Evolutionary conservation across 1,284 basidiomycete species (phyloP), one percentile per base, ranked within the genome.

Genomic region (Kwoniella shivajii): DNA sequence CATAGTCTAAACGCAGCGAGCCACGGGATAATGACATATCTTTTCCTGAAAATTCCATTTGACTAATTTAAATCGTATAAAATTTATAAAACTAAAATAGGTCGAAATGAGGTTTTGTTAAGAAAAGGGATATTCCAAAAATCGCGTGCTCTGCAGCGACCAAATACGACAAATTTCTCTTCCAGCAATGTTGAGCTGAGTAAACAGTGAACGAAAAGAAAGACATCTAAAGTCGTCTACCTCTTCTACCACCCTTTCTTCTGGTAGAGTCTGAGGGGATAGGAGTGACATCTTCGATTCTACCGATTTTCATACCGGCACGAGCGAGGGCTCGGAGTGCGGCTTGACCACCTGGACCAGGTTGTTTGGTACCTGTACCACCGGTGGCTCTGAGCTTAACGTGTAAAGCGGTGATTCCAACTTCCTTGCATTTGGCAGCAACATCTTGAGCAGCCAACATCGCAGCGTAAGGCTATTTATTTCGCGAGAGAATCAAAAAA

Each of bases 241-340:
- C 95, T 84, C 95, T 93, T 73, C 95, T 92, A 95, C 95, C 95
- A 88, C 95, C 95, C 93, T 94, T 99, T 83, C 93, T 87, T 76
- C 95, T 87, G 71, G 95, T 99, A 66, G 89, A 93, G 81, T 99
- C 96, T 62, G 94, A 95, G 61, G 95, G 95, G 66, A 95, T 86
- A 69, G 95, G 95, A 57, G 95, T 99, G 60, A 98, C 95, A 73
- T 84, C 82, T 83, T 95, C 95, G 72, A 99, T 98, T 71, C 95
- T 86, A 64, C 95, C 96, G 72, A 99, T 98, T 71, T 90, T 84
- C 93, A 99, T 97, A 57, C 96, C 95, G 63, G 95, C 89, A 83
- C 96, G 94, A 73, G 95, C 96, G 61, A 99, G 89, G 56, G 95
- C 95, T 81, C 95, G 92, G 77, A 99, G 90, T 54, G 96, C 96